Conservation (phyloP, 768 basidiomycete species). For the Suillus paluster region DNA sequence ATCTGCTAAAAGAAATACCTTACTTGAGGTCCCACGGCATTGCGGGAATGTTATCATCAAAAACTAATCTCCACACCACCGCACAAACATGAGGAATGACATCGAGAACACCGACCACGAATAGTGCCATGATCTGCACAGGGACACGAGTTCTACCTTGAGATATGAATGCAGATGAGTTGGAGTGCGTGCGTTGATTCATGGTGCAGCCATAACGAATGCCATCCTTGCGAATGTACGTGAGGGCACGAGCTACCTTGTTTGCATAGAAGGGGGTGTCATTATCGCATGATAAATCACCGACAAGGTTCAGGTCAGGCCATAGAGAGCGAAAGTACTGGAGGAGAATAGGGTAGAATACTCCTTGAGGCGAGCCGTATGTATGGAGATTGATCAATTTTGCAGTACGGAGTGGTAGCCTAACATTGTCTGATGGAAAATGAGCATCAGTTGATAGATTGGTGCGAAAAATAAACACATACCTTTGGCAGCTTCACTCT, state of each 20-base stretch:
- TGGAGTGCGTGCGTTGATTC: no score
- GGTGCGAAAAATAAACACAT: no score
- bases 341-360: neutral
- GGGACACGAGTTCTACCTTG: no score
- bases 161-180: no score
- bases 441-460: neutral
- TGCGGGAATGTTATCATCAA: slow-evolving; percentile 1
- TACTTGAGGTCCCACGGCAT: slow-evolving; percentile 12
- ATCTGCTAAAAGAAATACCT: neutral
- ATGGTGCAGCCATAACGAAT: no score
- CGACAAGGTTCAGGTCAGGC: neutral
- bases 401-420: neutral
- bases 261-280: slow-evolving; percentile 3
- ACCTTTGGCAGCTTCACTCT: no score
- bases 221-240: no score
- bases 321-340: neutral
- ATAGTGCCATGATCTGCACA: no score
- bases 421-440: neutral
- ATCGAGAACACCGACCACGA: no score
- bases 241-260: no score
- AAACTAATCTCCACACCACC: neutral
- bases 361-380: neutral
- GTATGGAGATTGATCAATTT: neutral
- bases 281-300: neutral
- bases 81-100: no score